Base-by-base conservation (phyloP, 768 basidiomycete species). In the Hebeloma cylindrosporum region DNA sequence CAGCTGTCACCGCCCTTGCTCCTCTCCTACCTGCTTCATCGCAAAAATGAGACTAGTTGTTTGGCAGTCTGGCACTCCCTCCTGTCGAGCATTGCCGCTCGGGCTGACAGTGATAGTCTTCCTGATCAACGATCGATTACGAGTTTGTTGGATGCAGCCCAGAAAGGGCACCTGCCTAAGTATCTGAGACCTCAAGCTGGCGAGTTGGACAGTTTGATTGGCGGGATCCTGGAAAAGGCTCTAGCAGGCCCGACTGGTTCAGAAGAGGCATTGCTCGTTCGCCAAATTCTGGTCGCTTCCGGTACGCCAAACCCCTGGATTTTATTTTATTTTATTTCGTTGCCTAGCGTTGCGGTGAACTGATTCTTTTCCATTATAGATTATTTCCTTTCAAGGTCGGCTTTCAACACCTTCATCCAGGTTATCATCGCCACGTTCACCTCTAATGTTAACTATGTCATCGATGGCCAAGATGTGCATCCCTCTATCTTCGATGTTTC, bases 11-110 rank as follows among this genome's bases (percentile, higher is more conserved):
- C 77, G 0, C 38, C 64, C 2, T 63, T 83, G 0, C 60, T 85
- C 4, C 60, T 78, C 2, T 64, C 72, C 0, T 88, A 86, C 50
- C 65, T 88, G 17, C 48, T 62, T 7, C 60, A 75, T 50, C 68
- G 79, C 4, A 63, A 69, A 14, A 51, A 62, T 7, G 59, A 70
- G n/a, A 33, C 29, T 2, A 62, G 51, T 5, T 60, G 66, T 17
- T 43, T 60, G 18, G 32, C 48, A 2, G 60, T 79, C 7, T 86
- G 80, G 80, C 70, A 71, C 33, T 55, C 62, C 2, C 61, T 85
- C 13, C 68, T 88, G 1, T 57, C 59, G 1, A 63, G 62, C 7
- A 45, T 82, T 8, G 70, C 75, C 2, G 37, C 58, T 4, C 59
- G 68, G 20, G 58, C 65, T 0, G 61, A 65, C 9, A 50, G 61